Base-by-base conservation (phyloP, 768 basidiomycete genomes). In the Suillus ampliporus region DNA sequence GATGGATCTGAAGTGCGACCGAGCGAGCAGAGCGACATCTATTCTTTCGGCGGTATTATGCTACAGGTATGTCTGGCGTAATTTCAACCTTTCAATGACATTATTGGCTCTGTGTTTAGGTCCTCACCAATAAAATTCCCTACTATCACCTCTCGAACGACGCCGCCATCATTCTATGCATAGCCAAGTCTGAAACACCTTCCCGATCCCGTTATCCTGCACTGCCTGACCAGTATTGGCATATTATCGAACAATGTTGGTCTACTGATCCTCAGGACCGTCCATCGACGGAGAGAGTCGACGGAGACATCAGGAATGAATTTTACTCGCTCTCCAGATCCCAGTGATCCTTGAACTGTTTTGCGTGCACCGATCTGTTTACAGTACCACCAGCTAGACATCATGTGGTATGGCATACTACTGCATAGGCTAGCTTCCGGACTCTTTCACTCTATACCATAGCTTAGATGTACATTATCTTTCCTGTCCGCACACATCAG, bases 71-170 rank as follows among this genome's bases (percentile, higher is more conserved):
- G n/a, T n/a, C n/a, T n/a, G n/a, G n/a, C n/a, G n/a, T n/a, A n/a
- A n/a, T 38, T 38, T 8, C 3, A 21, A 46, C 35, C 76, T 69
- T 72, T 80, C 21, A 76, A 80, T 28, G 19, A 9, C 11, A 21
- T 21, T 4, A 21, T 21, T 46, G 21, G 21, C 44, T 46, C 4
- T 3, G 19, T 9, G n/a, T 46, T 23, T 21, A 46, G 44, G 44
- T 46, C 44, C 44, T 46, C 44, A 46, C 44, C n/a, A 46, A 46
- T 10, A 13, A 21, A 46, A 23, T 23, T 46, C 44, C 44, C 44
- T 46, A 46, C 21, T 21, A 46, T 46, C n/a, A 46, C 44, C n/a
- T 23, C 44, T 21, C n/a, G 9, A n/a, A 46, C 11, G 9, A 46
- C 2, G 4, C n/a, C 10, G 11, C 44, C n/a, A 46, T 46, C 44